phyloP scores from a whole-genome alignment of 306 rosid species.

The Prosopis cineraria region DNA sequence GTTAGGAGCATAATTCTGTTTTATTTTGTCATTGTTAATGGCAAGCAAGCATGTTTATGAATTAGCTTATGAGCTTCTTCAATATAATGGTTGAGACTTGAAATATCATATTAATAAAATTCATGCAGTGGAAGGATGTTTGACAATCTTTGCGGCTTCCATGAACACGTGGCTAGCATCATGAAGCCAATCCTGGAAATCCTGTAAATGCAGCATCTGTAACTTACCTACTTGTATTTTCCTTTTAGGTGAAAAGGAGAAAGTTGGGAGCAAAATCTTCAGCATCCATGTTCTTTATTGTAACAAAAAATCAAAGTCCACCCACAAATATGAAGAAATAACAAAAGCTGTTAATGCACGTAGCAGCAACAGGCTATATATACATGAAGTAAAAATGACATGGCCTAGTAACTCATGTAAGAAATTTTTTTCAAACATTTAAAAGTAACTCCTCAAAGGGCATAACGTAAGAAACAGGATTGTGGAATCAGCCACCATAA shows the following conservation, averaged over 20 bases:
- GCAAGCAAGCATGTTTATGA: not conserved
- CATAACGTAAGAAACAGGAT: slow-evolving; percentile 18
- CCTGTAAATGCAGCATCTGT: slow-evolving; percentile 33
- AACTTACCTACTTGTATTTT: slow-evolving; percentile 19
- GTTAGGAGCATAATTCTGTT: slow-evolving; percentile 21
- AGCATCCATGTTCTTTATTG: not conserved
- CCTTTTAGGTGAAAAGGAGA: not conserved
- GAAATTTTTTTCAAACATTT: too few species aligned
- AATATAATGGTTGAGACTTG: slow-evolving; percentile 2
- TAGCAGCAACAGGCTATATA: too few species aligned
- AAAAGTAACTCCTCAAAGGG: not conserved
- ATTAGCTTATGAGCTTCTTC: not conserved
- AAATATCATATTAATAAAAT: not conserved
- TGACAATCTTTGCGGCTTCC: slow-evolving; percentile 69
- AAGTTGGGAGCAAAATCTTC: too few species aligned
- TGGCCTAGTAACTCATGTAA: too few species aligned
- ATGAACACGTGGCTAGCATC: not conserved
- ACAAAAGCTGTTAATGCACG: not conserved
- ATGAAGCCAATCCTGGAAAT: slow-evolving; percentile 54
- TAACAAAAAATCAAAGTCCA: not conserved
- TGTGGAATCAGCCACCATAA: not conserved
- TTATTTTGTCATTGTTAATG: not conserved
- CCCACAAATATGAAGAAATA: not conserved
- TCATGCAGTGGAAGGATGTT: slow-evolving; percentile 14
- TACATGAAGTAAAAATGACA: too few species aligned